Conservation (phyloP, 129 eudicot species). For the Flaveria sonorensis region DNA sequence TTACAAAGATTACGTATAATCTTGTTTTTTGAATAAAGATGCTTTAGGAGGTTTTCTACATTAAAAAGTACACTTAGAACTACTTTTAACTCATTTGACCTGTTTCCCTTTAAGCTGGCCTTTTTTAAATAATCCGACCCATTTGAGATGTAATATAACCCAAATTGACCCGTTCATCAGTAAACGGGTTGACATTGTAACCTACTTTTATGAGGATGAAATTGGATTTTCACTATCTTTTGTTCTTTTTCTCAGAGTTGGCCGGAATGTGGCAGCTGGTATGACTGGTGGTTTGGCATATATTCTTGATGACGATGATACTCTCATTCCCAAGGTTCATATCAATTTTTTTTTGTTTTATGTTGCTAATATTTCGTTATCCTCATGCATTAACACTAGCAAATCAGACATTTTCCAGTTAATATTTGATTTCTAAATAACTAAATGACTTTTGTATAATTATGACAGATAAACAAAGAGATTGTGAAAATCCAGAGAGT, state of each 20-base stretch:
- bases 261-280: conserved; percentile 97
- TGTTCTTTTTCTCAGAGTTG: conserved; percentile 57
- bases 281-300: conserved; percentile 99
- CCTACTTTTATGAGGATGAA: background rate
- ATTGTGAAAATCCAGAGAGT: conserved; percentile 99
- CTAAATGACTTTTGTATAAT: background rate
- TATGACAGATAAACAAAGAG: conserved; percentile 83
- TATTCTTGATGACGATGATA: conserved; percentile 93
- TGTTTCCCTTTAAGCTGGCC: background rate
- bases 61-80: background rate
- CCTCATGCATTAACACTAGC: background rate
- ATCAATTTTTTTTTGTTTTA: background rate
- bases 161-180: background rate
- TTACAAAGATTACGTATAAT: background rate
- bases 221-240: background rate
- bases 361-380: background rate
- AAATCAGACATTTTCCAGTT: background rate
- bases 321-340: conserved; percentile 91
- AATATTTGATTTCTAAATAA: conserved; percentile 7
- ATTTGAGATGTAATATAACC: background rate
- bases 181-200: background rate
- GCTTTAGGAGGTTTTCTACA: background rate
- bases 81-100: background rate
- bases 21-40: background rate
- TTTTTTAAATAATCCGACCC: background rate